Base-by-base conservation (phyloP, 441 rosid species). In the Erodium moschatum region DNA sequence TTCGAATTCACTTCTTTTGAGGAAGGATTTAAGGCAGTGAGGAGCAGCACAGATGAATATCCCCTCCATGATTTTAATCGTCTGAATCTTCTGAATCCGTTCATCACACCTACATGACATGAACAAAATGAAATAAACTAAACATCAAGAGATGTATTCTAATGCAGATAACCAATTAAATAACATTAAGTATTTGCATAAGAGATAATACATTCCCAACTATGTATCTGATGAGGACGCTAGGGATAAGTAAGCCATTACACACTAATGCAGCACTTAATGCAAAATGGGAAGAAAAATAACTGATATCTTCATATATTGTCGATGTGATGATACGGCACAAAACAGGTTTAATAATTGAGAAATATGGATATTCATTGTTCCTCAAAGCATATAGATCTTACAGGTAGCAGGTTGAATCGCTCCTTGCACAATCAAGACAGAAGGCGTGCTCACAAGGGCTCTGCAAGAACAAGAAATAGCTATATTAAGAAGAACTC, bases 361-460 rank as follows among this genome's bases (percentile, higher is more conserved):
- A 2, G 60, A 7, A 54, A 54, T 15, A 54, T 16, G 20, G 6
- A 18, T 8, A 7, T 56, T 16, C 11, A 19, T 16, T 18, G 10
- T 27, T 6, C 18, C 27, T 15, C 10, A 8, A 56, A 56, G 27
- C 62, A 56, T 18, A 56, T 56, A 15, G 10, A 18, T 21, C 95
- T 89, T 88, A 94, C 98, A 94, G 86, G 79, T 94, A 94, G 83
- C 97, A 91, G 16, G 83, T 83, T 65, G 98, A 91, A 81, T 94
- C 98, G 61, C 97, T 89, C 73, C 97, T 84, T 35, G 98, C 93
- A 81, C 98, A 93, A 73, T 93, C 96, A 0, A 88, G 91, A 70
- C 98, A 91, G 79, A 89, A 91, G 52, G 89, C 92, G 79, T 93
- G 98, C 77, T 89, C 98, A 67, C 97, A 94, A 56, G 97, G 97